Conservation (phyloP, 805 yeast species). For the Lipomyces anomalus region DNA sequence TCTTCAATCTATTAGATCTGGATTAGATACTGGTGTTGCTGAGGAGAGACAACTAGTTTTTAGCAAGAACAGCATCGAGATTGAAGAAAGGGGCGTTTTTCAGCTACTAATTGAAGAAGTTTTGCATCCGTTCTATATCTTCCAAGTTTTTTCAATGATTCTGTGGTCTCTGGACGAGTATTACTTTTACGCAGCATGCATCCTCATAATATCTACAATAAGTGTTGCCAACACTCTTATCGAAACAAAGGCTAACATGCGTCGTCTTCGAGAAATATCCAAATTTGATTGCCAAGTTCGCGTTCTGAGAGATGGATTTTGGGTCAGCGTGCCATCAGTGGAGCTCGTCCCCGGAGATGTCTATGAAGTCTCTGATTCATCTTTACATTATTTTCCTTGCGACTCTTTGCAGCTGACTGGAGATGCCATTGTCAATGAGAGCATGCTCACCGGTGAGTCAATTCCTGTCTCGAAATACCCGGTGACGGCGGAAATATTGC, state of each 20-base stretch:
- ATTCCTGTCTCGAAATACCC: slow-evolving; percentile 86
- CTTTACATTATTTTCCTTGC: slow-evolving; percentile 69
- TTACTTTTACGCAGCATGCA: slow-evolving; percentile 89
- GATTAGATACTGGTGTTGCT: slow-evolving; percentile 62
- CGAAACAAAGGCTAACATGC: slow-evolving; percentile 68
- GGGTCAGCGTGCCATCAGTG: slow-evolving; percentile 72
- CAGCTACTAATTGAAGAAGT: slow-evolving; percentile 79
- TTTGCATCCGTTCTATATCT: slow-evolving; percentile 89
- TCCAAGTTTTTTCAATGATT: slow-evolving; percentile 86
- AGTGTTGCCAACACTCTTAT: slow-evolving; percentile 74
- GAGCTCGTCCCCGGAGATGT: slow-evolving; percentile 95
- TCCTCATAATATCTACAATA: slow-evolving; percentile 74
- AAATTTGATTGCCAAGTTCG: slow-evolving; percentile 72
- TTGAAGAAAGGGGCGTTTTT: slow-evolving; percentile 62
- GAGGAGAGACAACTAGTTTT: slow-evolving; percentile 69
- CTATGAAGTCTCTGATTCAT: slow-evolving; percentile 85
- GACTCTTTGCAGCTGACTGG: slow-evolving; percentile 85
- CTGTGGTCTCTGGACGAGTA: slow-evolving; percentile 91
- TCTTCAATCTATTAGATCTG: slow-evolving; percentile 44
- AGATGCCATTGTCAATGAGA: slow-evolving; percentile 93
- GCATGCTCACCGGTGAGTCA: slow-evolving; percentile 97
- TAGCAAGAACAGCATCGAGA: slow-evolving; percentile 68
- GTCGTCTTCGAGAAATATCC: slow-evolving; percentile 67
- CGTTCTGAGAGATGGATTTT: slow-evolving; percentile 86
- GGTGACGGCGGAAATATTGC: slow-evolving; percentile 56